A percentile compares a stretch with the other conserved stretches of the same genome.
Conservation (phyloP, 2,329 filamentous ascomycete species). For the Grosmannia penicillata region DNA sequence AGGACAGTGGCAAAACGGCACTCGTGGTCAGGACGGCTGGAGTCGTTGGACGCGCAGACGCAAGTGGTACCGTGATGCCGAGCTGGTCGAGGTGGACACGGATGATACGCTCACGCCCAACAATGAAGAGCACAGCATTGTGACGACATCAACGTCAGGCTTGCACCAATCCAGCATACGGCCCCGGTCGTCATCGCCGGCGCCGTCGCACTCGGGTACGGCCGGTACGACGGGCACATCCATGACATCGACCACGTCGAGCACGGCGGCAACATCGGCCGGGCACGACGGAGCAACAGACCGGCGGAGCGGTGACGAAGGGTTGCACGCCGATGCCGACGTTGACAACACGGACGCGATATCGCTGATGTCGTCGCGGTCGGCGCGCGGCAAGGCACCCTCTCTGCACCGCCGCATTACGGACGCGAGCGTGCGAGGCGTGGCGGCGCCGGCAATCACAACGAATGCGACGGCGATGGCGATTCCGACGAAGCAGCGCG, state of each 20-base stretch:
- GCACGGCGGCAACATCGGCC: background rate
- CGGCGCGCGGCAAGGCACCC: slow-evolving; percentile 24
- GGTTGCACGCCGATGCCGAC: slow-evolving; percentile 1
- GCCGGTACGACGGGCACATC: background rate
- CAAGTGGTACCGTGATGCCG: slow-evolving; percentile 94
- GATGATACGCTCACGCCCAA: slow-evolving; percentile 11
- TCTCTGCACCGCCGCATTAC: slow-evolving; percentile 23
- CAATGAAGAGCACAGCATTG: background rate
- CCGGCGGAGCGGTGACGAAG: slow-evolving; percentile 4
- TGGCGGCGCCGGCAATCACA: slow-evolving; percentile 1
- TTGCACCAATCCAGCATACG: too few species aligned
- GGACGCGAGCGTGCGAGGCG: slow-evolving; percentile 19
- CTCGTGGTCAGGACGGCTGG: slow-evolving; percentile 79
- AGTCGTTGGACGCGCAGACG: slow-evolving; percentile 81
- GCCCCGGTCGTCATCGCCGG: slow-evolving; percentile 4
- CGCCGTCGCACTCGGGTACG: slow-evolving; percentile 4
- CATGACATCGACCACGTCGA: slow-evolving; percentile 1
- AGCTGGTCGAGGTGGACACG: slow-evolving; percentile 62
- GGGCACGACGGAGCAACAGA: slow-evolving; percentile 4
- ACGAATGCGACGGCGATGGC: slow-evolving; percentile 6
- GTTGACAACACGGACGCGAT: slow-evolving; percentile 25
- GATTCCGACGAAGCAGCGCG: slow-evolving; percentile 19
- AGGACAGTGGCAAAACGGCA: slow-evolving; percentile 71
- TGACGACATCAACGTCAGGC: background rate
- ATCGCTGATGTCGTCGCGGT: slow-evolving; percentile 29